Conservation (phyloP, 768 basidiomycete species). For the Cytidiella melzeri region DNA sequence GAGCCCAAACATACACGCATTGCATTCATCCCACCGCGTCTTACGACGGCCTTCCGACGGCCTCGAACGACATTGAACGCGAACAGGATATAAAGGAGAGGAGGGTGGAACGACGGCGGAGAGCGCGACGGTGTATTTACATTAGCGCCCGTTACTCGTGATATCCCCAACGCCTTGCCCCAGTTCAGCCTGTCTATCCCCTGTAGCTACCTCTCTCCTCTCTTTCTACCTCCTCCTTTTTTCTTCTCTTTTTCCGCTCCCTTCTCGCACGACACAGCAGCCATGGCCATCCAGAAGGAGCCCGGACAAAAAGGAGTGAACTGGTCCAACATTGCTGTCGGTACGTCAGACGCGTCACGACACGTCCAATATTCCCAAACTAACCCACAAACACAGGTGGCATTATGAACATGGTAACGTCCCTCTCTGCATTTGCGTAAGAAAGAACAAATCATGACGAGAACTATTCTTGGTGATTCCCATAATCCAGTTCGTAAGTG, state of each 20-base stretch:
- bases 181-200: slow-evolving; percentile 1
- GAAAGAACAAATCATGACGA: no score
- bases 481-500: slow-evolving; percentile 30
- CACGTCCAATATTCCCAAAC: slow-evolving; percentile 17
- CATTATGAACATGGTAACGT: slow-evolving; percentile 94
- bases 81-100: not conserved
- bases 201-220: slow-evolving; percentile 7
- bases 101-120: slow-evolving; percentile 2
- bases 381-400: slow-evolving; percentile 48
- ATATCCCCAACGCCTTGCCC: slow-evolving; percentile 13
- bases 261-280: slow-evolving; percentile 10
- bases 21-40: no score
- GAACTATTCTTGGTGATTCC: no score
- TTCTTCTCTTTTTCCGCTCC: slow-evolving; percentile 11
- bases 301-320: slow-evolving; percentile 88
- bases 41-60: no score
- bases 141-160: slow-evolving; percentile 7
- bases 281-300: slow-evolving; percentile 79
- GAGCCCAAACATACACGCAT: no score
- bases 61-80: not conserved
- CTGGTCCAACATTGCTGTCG: slow-evolving; percentile 95
- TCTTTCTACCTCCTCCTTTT: slow-evolving; percentile 10
- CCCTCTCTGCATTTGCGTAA: no score
- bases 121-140: not conserved
- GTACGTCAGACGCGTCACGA: slow-evolving; percentile 39